Conservation (phyloP, 345 rosid genomes). For the Linum usitatissimum region DNA sequence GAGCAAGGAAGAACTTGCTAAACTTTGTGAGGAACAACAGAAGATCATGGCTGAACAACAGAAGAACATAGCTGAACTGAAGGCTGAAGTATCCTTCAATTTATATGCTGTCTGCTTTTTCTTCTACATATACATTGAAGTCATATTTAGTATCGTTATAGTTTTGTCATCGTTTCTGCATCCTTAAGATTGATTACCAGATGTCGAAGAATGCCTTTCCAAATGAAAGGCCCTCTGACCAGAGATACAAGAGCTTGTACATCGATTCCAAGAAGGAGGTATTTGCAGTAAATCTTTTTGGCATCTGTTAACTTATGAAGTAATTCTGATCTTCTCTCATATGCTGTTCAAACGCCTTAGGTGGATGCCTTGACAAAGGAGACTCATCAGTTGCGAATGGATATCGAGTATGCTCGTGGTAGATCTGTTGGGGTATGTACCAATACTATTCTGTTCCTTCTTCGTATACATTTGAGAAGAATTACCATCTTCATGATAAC, state of each 20-base stretch:
- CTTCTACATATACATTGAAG: too few species aligned
- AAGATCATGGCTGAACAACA: not conserved
- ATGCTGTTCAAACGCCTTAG: not conserved
- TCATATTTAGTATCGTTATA: not conserved
- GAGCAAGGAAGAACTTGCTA: not conserved
- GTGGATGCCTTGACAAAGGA: not conserved
- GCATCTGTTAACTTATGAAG: not conserved
- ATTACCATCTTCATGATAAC: not conserved
- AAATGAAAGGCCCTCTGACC: not conserved
- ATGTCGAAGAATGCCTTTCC: not conserved
- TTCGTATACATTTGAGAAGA: too few species aligned
- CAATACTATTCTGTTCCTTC: not conserved
- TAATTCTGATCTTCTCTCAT: too few species aligned
- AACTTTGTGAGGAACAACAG: not conserved
- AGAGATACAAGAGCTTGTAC: not conserved
- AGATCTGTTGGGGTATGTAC: not conserved
- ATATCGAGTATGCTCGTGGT: not conserved
- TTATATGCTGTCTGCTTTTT: too few species aligned
- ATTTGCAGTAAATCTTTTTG: too few species aligned
- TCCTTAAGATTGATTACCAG: not conserved
- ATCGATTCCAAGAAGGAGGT: not conserved
- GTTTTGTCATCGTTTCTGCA: not conserved
- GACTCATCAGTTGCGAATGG: not conserved
- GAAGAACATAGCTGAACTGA: not conserved
- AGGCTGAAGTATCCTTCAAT: not conserved